These are phyloP conservation scores for Backusella circina DNA, from an alignment of 192 early-diverging fungal species.

Conservation along the genomic window DNA sequence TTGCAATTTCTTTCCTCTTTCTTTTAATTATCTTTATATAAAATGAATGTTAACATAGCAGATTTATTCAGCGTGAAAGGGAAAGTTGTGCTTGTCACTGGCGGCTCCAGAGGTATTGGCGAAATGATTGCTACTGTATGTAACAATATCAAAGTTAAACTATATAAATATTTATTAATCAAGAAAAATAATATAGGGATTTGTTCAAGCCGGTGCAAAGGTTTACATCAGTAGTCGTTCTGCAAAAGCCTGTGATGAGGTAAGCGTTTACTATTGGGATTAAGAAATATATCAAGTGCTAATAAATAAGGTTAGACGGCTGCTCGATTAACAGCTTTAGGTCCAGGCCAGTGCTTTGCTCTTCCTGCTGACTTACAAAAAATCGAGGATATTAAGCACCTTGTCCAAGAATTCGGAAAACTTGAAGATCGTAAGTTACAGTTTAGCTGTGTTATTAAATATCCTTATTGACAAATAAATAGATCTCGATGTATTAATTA, in stretches of 20 bases:
- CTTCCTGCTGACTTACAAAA: constrained; percentile 70
- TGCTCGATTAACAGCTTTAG: constrained; percentile 53
- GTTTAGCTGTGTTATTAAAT: not conserved
- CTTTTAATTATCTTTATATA: not conserved
- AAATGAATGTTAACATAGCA: constrained; percentile 8
- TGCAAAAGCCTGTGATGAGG: constrained; percentile 51
- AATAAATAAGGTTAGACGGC: constrained; percentile 39
- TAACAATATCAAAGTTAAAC: not conserved
- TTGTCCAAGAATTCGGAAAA: constrained; percentile 52
- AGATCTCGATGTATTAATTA: constrained; percentile 82
- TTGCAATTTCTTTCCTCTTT: not conserved
- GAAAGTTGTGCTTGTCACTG: constrained; percentile 72
- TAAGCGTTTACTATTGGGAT: not conserved
- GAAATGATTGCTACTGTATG: constrained; percentile 49
- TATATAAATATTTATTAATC: not conserved
- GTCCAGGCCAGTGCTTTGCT: constrained; percentile 64
- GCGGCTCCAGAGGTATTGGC: constrained; percentile 65
- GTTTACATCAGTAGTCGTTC: constrained; percentile 93
- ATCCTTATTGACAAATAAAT: not conserved
- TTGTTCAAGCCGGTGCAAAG: constrained; percentile 83
- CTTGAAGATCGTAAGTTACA: constrained; percentile 51
- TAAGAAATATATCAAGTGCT: not conserved
- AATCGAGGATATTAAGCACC: constrained; percentile 49
- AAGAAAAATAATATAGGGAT: constrained; percentile 38
- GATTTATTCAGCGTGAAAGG: constrained; percentile 8